Conservation (phyloP, 805 yeast species). For the Barnettozyma populi region DNA sequence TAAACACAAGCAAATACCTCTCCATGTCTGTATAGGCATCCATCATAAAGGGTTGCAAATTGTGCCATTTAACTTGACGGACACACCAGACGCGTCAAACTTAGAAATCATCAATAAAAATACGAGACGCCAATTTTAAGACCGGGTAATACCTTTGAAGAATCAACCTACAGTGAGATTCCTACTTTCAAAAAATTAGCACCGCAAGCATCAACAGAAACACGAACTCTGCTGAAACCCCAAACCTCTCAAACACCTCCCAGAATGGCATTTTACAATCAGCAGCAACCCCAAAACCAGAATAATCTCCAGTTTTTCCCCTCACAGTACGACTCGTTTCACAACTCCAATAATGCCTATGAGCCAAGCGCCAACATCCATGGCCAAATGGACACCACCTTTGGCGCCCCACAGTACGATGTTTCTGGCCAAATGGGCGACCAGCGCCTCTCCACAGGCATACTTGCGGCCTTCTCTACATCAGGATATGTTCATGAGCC, state of each 20-base stretch:
- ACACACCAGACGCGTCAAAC: no score
- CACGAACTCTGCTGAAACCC: background rate
- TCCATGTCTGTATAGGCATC: constrained; percentile 12
- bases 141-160: background rate
- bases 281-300: background rate
- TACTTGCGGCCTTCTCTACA: constrained; percentile 88
- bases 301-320: constrained; percentile 27
- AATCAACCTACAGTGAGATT: no score
- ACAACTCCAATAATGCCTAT: constrained; percentile 2
- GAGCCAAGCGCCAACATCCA: constrained; percentile 20
- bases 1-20: constrained; percentile 28
- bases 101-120: no score
- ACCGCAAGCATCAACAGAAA: background rate
- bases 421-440: constrained; percentile 24
- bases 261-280: constrained; percentile 11
- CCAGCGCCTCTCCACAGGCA: constrained; percentile 59
- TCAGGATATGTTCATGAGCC: constrained; percentile 95
- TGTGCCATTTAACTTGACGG: background rate
- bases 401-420: constrained; percentile 15
- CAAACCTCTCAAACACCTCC: background rate
- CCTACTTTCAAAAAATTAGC: background rate
- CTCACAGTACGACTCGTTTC: constrained; percentile 20
- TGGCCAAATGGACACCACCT: constrained; percentile 32
- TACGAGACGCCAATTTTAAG: background rate
- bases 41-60: background rate